Evolutionary conservation across 805 yeast species (phyloP).

Genomic region (Saturnispora serradocipensis): DNA sequence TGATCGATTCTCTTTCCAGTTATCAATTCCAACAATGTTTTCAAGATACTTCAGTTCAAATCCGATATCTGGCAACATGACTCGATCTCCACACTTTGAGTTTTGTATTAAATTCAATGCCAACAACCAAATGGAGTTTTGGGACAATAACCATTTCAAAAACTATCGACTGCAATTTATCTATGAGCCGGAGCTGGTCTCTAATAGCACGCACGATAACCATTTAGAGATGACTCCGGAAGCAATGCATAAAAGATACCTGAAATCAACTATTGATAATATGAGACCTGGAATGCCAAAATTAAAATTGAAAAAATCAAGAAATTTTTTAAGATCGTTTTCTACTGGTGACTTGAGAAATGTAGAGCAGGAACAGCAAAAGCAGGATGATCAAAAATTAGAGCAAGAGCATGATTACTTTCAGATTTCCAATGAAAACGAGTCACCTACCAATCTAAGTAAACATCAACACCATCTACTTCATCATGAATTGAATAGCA

Average conservation of each 20-base stretch:
- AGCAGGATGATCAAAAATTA: not conserved
- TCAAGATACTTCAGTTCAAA: conserved; percentile 19
- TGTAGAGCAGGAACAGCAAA: not conserved
- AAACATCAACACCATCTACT: not conserved
- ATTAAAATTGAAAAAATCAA: conserved; percentile 18
- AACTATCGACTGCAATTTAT: conserved; percentile 47
- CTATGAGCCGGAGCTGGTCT: conserved; percentile 1
- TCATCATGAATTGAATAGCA: not conserved
- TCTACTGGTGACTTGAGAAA: conserved; percentile 1
- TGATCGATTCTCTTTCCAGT: conserved; percentile 64
- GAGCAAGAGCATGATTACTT: not conserved
- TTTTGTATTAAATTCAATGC: conserved; percentile 53
- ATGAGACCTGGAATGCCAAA: not conserved
- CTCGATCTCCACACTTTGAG: conserved; percentile 17
- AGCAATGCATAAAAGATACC: not conserved
- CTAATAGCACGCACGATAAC: not conserved
- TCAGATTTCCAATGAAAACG: not conserved
- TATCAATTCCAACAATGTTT: conserved; percentile 39
- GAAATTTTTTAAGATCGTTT: conserved; percentile 17
- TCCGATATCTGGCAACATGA: conserved; percentile 14
- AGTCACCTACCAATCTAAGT: not conserved
- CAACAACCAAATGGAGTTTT: conserved; percentile 39
- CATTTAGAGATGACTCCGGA: not conserved
- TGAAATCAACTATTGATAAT: not conserved
- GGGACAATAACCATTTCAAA: conserved; percentile 65